Percentiles rank a stretch among this genome's conserved stretches.
These are phyloP conservation scores for Phyllosticta citriasiana DNA, from an alignment of 2,329 filamentous ascomycete genomes.

Conservation along the genomic window DNA sequence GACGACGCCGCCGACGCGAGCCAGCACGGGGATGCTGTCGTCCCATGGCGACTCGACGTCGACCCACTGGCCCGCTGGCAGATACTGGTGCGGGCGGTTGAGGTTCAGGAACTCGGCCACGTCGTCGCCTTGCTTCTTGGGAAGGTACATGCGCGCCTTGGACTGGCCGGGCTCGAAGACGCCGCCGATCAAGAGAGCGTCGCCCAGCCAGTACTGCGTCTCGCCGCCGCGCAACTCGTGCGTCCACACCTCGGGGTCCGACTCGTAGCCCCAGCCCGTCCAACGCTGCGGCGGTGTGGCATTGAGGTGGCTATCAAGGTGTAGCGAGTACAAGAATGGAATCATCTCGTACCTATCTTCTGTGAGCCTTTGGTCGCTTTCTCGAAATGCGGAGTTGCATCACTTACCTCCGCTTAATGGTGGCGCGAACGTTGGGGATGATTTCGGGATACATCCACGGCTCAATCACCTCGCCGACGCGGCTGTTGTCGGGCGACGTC, in stretches of 20 bases:
- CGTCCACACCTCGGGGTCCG: conserved; percentile 57
- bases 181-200: conserved; percentile 50
- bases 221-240: conserved; percentile 52
- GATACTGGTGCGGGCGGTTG: conserved; percentile 50
- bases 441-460: conserved; percentile 68
- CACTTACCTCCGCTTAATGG: conserved; percentile 46
- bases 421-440: conserved; percentile 50
- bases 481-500: conserved; percentile 54
- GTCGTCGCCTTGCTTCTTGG: conserved; percentile 31
- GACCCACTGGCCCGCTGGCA: conserved; percentile 45
- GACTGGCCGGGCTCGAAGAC: conserved; percentile 53
- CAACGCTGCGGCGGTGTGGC: conserved; percentile 59
- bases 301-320: conserved; percentile 49
- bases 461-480: conserved; percentile 62
- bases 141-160: conserved; percentile 52
- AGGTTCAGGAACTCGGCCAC: conserved; percentile 53
- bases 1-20: conserved; percentile 44
- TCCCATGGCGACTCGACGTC: conserved; percentile 42
- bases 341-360: conserved; percentile 54
- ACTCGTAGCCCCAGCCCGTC: conserved; percentile 64
- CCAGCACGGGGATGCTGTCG: conserved; percentile 45
- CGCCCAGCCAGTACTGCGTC: conserved; percentile 64
- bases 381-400: background rate
- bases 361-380: background rate
- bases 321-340: conserved; percentile 59